These are phyloP conservation scores for Cryomyces minteri DNA, from an alignment of 495 filamentous ascomycete species.

Conservation along the genomic window DNA sequence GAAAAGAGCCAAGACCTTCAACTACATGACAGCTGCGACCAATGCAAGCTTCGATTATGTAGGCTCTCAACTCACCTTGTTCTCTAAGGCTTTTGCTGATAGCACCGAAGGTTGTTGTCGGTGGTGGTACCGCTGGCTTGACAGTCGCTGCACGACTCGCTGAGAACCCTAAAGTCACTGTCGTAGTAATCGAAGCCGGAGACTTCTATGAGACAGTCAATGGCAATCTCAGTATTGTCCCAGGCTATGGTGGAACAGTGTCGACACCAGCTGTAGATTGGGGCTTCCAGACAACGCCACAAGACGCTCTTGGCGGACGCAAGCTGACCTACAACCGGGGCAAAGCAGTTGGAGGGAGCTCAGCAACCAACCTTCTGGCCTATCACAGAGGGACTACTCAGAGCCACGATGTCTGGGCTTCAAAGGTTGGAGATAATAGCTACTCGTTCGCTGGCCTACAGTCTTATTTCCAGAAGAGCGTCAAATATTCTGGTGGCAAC, in stretches of 20 bases:
- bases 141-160: conserved; percentile 9
- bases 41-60: no score
- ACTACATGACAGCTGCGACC: no score
- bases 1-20: no score
- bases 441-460: no score
- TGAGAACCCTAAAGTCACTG: conserved; percentile 1
- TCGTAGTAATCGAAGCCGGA: conserved; percentile 14
- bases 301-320: not conserved
- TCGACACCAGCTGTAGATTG: conserved; percentile 11
- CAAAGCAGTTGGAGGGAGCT: conserved; percentile 10
- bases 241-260: not conserved
- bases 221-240: not conserved
- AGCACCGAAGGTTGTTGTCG: conserved; percentile 6
- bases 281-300: conserved; percentile 8
- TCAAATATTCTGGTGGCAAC: no score
- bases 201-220: not conserved
- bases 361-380: conserved; percentile 9
- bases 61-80: no score
- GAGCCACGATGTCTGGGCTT: no score
- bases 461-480: no score
- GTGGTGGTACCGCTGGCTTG: conserved; percentile 15
- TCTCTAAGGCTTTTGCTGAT: no score
- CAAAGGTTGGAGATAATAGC: no score
- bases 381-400: conserved; percentile 11
- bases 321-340: conserved; percentile 13